Evolutionary conservation across 345 rosid genomes (phyloP), one percentile per base, ranked within the genome.

Genomic region (Aquilaria sinensis): DNA sequence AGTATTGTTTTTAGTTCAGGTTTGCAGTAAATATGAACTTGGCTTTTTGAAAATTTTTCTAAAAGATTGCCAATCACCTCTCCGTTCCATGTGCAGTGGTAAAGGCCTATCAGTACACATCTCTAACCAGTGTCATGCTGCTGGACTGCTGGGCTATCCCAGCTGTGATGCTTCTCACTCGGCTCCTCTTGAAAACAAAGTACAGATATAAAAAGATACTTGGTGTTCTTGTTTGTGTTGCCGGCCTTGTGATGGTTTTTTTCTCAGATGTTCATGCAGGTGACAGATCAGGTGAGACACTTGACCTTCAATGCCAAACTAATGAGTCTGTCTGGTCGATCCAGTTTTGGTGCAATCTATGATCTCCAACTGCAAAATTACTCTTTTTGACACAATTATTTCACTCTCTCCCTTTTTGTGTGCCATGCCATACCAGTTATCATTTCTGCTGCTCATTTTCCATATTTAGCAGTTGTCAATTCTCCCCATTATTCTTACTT

Each of bases 101-200:
- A 74, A 94, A 94, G 83, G 96, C 99, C 16, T 82, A 80, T 73
- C 96, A 94, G 75, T 75, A 88, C 78, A 87, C 96, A 56, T 81
- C 97, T 47, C 64, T 94, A 46, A 94, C 99, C 33, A 94, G 97
- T 58, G 75, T 94, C 57, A 94, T 88, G 97, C 81, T 94, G 60
- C 82, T 94, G 23, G 97, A 94, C 67, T 94, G 99, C 69, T 94
- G 97, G 99, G 60, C 96, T 12, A 88, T 94, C 59, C 97, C 99
- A 2, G 78, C 82, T 0, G 97, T 91, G 67, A 78, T 90, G 96
- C 30, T 90, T 54, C 93, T 91, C 52, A 91, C 97, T 29, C 83
- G 86, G 83, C 14, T 85, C 58, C 86, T 94, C 70, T 70, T 94
- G 72, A 77, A 79, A 60, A 88, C 97, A 37, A 90, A 83, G 76